These are phyloP conservation scores for Aspergillus ellipticus DNA, from an alignment of 495 filamentous ascomycete genomes.

Conservation along the genomic window DNA sequence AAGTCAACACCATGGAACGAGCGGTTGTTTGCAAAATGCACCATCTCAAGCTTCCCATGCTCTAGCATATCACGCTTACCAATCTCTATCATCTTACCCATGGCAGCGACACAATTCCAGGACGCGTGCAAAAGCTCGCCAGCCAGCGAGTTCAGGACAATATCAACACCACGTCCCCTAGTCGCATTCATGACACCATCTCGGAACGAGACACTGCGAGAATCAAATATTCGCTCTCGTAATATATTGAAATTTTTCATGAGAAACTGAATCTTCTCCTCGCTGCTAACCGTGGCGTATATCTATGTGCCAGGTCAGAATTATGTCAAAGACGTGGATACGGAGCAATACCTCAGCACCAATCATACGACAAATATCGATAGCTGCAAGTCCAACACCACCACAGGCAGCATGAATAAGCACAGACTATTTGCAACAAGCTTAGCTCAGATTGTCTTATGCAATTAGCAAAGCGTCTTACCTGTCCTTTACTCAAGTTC, in stretches of 20 bases:
- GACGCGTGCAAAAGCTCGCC: constrained; percentile 43
- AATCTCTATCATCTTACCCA: constrained; percentile 52
- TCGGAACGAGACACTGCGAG: constrained; percentile 38
- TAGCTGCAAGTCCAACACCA: constrained; percentile 21
- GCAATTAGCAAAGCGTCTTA: background rate
- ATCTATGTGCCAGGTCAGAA: background rate
- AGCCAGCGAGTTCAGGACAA: constrained; percentile 48
- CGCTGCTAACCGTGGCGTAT: constrained; percentile 43
- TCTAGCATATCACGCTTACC: constrained; percentile 19
- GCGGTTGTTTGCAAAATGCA: constrained; percentile 33
- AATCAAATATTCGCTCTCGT: constrained; percentile 46
- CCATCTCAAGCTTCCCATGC: constrained; percentile 20
- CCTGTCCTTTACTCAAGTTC: background rate
- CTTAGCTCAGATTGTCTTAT: background rate
- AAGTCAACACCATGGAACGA: constrained; percentile 19
- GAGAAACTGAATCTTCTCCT: constrained; percentile 34
- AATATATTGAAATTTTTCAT: constrained; percentile 26
- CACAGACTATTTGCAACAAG: constrained; percentile 4
- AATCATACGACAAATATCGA: constrained; percentile 11
- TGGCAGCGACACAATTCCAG: constrained; percentile 50
- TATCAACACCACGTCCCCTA: constrained; percentile 40
- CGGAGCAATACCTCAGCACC: constrained; percentile 10
- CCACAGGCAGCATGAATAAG: constrained; percentile 26
- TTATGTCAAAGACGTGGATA: background rate
- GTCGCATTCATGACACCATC: constrained; percentile 43